Conservation (phyloP, 208 protist genomes). For the Trypanosoma theileri region DNA sequence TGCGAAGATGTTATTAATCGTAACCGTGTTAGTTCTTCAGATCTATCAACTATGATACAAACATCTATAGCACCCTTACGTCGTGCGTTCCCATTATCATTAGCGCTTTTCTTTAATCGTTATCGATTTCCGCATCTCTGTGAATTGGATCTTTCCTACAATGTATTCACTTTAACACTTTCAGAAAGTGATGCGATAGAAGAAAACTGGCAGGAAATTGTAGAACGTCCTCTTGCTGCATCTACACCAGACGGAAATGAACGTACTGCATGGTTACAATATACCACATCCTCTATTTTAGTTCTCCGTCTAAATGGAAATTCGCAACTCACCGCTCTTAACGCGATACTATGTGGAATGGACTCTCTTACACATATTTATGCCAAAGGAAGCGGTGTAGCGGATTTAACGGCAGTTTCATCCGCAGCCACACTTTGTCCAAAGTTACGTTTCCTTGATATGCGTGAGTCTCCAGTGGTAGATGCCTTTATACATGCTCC, state of each 20-base stretch:
- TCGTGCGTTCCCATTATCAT: conserved; percentile 48
- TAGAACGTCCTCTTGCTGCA: conserved; percentile 2
- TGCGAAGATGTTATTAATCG: neutral
- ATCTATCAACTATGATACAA: no score
- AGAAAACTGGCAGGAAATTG: conserved; percentile 27
- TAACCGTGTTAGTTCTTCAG: no score
- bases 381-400: conserved; percentile 9
- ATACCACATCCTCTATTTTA: conserved; percentile 17
- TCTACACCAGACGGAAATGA: neutral
- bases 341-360: conserved; percentile 50
- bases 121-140: conserved; percentile 35
- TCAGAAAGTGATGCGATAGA: conserved; percentile 62
- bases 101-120: conserved; percentile 60
- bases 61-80: conserved; percentile 26
- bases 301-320: conserved; percentile 53
- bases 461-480: conserved; percentile 18
- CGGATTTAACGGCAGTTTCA: conserved; percentile 22
- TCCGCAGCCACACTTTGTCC: conserved; percentile 28
- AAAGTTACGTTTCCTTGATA: conserved; percentile 17
- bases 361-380: conserved; percentile 22
- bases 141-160: conserved; percentile 65
- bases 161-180: conserved; percentile 48
- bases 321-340: conserved; percentile 37
- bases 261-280: neutral
- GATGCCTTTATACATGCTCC: conserved; percentile 21